Evolutionary conservation across 2,329 filamentous ascomycete genomes (phyloP).

Genomic region (Eutypella sp.): DNA sequence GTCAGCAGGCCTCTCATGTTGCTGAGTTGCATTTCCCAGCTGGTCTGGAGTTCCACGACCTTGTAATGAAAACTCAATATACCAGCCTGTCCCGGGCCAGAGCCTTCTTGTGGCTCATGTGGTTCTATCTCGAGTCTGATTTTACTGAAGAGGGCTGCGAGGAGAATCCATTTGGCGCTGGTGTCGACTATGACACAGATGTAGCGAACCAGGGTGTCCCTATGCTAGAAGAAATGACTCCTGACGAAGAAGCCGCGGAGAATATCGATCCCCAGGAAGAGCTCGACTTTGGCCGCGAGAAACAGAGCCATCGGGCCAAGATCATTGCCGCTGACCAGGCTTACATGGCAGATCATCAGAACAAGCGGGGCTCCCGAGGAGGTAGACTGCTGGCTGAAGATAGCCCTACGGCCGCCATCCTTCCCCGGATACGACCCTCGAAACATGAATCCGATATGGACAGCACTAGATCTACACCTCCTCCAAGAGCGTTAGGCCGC

Average conservation of each 20-base stretch:
- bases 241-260: constrained; percentile 61
- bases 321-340: constrained; percentile 73
- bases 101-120: constrained; percentile 96
- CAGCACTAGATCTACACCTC: constrained; percentile 48
- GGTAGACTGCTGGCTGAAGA: constrained; percentile 41
- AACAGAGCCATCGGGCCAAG: constrained; percentile 67
- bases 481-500: constrained; percentile 36
- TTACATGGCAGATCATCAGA: constrained; percentile 57
- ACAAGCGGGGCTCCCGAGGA: constrained; percentile 47
- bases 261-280: constrained; percentile 65
- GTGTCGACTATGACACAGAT: constrained; percentile 59
- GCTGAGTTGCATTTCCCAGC: constrained; percentile 88
- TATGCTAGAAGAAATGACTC: constrained; percentile 57
- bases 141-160: constrained; percentile 84
- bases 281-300: constrained; percentile 35
- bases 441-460: constrained; percentile 56
- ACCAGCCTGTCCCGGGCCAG: constrained; percentile 77
- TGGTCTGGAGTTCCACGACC: constrained; percentile 86
- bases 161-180: constrained; percentile 82
- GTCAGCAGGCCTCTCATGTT: constrained; percentile 82
- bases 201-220: constrained; percentile 68
- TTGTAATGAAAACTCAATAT: constrained; percentile 85
- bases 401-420: constrained; percentile 47
- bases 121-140: constrained; percentile 97
- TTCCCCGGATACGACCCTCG: constrained; percentile 58